These are phyloP conservation scores for Xylariaceae sp. DNA, from an alignment of 2,329 filamentous ascomycete species.

Conservation along the genomic window DNA sequence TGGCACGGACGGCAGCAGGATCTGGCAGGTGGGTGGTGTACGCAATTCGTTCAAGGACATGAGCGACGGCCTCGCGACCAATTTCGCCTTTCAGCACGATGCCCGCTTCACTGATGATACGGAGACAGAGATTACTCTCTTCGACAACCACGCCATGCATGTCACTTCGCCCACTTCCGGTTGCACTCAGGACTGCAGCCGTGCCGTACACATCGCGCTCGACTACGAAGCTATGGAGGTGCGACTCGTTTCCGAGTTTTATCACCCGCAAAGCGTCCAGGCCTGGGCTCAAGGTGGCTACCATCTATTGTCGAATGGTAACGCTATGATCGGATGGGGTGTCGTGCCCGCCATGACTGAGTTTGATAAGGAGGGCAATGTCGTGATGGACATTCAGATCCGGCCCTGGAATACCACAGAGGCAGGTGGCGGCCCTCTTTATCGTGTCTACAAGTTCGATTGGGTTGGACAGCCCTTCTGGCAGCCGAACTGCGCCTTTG, in stretches of 20 bases:
- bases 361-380: slow-evolving; percentile 42
- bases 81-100: slow-evolving; percentile 38
- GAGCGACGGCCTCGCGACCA: slow-evolving; percentile 33
- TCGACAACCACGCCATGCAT: slow-evolving; percentile 36
- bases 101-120: slow-evolving; percentile 33
- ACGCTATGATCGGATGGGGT: slow-evolving; percentile 54
- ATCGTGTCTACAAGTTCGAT: slow-evolving; percentile 48
- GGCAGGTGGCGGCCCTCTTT: slow-evolving; percentile 38
- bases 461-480: slow-evolving; percentile 42
- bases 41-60: slow-evolving; percentile 36
- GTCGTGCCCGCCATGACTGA: slow-evolving; percentile 44
- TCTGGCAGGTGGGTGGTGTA: slow-evolving; percentile 37
- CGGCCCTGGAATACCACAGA: slow-evolving; percentile 39
- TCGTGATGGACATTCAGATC: slow-evolving; percentile 44
- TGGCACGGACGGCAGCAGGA: slow-evolving; percentile 30
- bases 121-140: slow-evolving; percentile 33
- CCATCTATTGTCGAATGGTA: slow-evolving; percentile 49
- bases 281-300: slow-evolving; percentile 42
- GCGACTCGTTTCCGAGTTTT: slow-evolving; percentile 41
- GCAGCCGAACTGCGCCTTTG: slow-evolving; percentile 24
- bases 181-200: slow-evolving; percentile 32
- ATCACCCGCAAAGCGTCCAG: slow-evolving; percentile 34
- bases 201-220: slow-evolving; percentile 43
- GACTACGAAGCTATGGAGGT: slow-evolving; percentile 41
- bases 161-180: slow-evolving; percentile 21